Base-by-base conservation (phyloP, 2,329 filamentous ascomycete genomes). In the Fusarium torreyae region DNA sequence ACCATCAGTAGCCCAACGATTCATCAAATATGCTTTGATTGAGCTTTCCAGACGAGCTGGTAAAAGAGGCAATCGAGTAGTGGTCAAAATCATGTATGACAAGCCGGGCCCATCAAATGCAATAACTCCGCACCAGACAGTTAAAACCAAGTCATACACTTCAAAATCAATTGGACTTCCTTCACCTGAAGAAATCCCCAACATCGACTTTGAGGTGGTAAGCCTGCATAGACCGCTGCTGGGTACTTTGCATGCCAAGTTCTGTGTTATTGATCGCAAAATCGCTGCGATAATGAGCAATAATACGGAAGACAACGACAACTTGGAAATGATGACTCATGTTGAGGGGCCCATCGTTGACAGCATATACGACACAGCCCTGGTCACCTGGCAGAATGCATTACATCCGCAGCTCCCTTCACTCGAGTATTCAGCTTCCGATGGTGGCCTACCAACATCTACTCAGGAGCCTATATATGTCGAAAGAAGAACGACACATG, bases 281-380 rank as follows among this genome's bases (percentile, higher is more conserved):
- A 83, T 91, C n/a, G 92, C 87, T 0, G 81, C 92, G 2, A 76
- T 94, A 3, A 90, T 92, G 79, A 94, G 91, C 80, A 94, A 94
- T 77, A 95, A 94, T 73, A 91, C 94, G 50, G 85, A 89, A 77
- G 89, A 93, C 68, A 94, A 94, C 54, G 90, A 92, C 71, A 95
- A 95, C 69, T 63, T 94, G 57, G 92, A 95, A 77, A 94, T 95
- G 92, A 89, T 93, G 86, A 84, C 87, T 4, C 91, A 93, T 57
- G 76, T 94, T 0, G 91, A 94, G 79, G 92, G 92, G 0, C 88
- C 91, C 0, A 92, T 94, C 59, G 92, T 94, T 0, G 91, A 94
- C 71, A 88, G 88, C 2, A 78, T 94, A 24, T 94, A 93, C 75
- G 92, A 95, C 67, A 89, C 90, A 67, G 90, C 91, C 1, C 77